Base-by-base conservation (phyloP, 345 rosid genomes). In the Dovyalis caffra region DNA sequence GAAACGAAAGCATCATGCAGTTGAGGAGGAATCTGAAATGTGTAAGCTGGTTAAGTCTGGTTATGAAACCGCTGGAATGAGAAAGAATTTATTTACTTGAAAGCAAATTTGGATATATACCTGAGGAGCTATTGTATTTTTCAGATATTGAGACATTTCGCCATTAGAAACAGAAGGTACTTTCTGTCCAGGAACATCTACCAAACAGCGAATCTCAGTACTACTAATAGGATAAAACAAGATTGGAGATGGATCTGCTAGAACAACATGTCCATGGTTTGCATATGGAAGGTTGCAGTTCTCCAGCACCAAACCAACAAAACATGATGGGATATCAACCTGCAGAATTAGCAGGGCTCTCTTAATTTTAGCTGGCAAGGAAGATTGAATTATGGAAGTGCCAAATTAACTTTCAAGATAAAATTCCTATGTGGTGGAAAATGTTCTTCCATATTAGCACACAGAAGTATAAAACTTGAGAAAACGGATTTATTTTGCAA, bases 131-230 rank as follows among this genome's bases (percentile, higher is more conserved):
- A 32, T 8, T 49, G 23, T 5, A 6, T 1, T 49, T 34, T 65
- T 65, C 68, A 65, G 37, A n/a, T 65, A 34, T n/a, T 32, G 21
- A n/a, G 40, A 33, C 45, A 65, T 65, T 7, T 32, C 68, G 4
- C 68, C 68, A 65, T 34, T 65, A 65, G 45, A 34, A 65, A 34
- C 37, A 12, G 68, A 65, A 16, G 68, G 68, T 65, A 34, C 43
- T 32, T 65, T 33, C 43, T 65, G 43, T 35, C 68, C 43, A 18
- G n/a, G 40, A 1, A 64, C 45, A 64, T 64, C 68, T 5, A 64
- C 68, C 40, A 64, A 34, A 20, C 68, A 64, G 8, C 68, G 45
- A 32, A 64, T 16, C 40, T 64, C 68, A 18, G 23, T 64, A 14
- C 43, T 35, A 18, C 69, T 65, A 34, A 65, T 34, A 32, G 40